Conservation (phyloP, 2,329 filamentous ascomycete genomes). For the Ophiostoma himal-ulmi region DNA sequence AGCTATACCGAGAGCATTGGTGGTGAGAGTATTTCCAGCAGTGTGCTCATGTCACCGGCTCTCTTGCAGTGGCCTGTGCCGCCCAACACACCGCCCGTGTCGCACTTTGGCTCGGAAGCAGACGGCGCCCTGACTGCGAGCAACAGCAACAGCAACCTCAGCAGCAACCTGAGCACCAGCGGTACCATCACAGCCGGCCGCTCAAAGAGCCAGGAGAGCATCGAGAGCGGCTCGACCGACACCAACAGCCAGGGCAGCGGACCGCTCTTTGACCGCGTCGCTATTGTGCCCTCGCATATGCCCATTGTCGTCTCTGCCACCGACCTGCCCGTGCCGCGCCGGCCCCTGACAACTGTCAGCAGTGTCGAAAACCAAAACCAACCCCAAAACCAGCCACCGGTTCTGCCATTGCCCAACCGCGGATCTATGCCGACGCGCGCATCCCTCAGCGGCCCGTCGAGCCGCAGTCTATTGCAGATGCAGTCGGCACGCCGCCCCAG, state of each 20-base stretch:
- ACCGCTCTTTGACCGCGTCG: slow-evolving; percentile 12
- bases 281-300: slow-evolving; percentile 9
- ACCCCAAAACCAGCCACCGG: not conserved
- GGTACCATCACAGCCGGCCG: not conserved
- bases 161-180: not conserved
- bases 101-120: slow-evolving; percentile 11
- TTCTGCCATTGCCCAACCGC: not conserved
- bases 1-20: slow-evolving; percentile 21
- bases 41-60: slow-evolving; percentile 23
- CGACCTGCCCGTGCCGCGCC: not conserved
- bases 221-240: slow-evolving; percentile 12
- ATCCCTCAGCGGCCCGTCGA: slow-evolving; percentile 17
- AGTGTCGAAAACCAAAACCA: not conserved
- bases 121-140: not conserved
- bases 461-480: slow-evolving; percentile 22
- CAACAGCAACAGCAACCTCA: slow-evolving; percentile 18
- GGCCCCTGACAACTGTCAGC: not conserved
- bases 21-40: slow-evolving; percentile 26
- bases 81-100: slow-evolving; percentile 25
- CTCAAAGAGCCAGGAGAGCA: not conserved
- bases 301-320: not conserved
- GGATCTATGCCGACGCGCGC: slow-evolving; percentile 20
- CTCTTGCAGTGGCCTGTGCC: slow-evolving; percentile 25
- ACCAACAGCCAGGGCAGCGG: slow-evolving; percentile 16
- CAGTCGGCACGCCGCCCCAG: not conserved